Evolutionary conservation across 192 early-diverging fungal species (phyloP), one percentile per base, ranked within the genome.

Genomic region (Thamnidium elegans): DNA sequence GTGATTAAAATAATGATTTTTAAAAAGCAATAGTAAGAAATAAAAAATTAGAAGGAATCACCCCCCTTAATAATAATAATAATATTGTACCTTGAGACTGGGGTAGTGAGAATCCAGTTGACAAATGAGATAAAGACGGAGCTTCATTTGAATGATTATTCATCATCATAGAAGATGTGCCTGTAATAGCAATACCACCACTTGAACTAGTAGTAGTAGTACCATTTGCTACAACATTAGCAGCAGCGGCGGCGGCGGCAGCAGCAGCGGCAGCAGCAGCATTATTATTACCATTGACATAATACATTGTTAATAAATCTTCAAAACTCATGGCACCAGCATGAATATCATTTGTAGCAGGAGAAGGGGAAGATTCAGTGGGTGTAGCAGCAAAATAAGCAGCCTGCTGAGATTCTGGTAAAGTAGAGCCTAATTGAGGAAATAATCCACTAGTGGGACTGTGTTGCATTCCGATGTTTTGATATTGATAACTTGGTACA

Each of bases 291-390:
- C 36, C 58, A 45, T 59, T 59, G 19, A 39, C 58, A 54, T 69
- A 63, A 14, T 69, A 69, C 48, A 69, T 34, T 2, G 17, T 17
- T 26, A 69, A 59, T 11, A 69, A 1, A 17, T 69, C 59, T 47
- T 69, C 68, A 48, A 69, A 69, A 23, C 59, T 63, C 39, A 69
- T 32, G 26, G 63, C 34, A 30, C 63, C 63, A 17, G 63, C 15
- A 21, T 20, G 32, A 20, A 32, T 8, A 44, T 4, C 9, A 17
- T 42, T 4, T n/a, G 21, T 54, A 39, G 43, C 43, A 13, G 58
- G 58, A 13, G 58, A 59, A 26, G 58, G 58, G 1, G 58, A 45
- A 4, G 58, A 4, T 45, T 59, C 58, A 42, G 17, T 59, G 19
- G 58, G 58, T 17, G 43, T 45, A 21, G 58, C 19, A 21, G 58